Evolutionary conservation across 2,329 filamentous ascomycete genomes (phyloP).

Genomic region (Trichoderma polysporum): DNA sequence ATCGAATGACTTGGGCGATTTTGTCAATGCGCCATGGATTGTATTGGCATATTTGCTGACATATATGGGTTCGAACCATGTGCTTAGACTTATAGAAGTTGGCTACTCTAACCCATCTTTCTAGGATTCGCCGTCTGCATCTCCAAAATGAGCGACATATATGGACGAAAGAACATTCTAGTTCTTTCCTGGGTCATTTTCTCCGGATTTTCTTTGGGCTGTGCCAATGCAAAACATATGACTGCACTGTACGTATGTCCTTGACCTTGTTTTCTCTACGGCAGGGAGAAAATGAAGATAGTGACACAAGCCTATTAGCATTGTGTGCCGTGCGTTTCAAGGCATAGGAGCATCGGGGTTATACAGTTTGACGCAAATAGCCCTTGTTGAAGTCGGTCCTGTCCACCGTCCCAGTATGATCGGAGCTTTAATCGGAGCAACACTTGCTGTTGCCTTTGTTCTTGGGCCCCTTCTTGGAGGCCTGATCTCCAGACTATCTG

Average conservation of each 20-base stretch:
- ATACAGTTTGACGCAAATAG: constrained; percentile 59
- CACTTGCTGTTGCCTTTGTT: constrained; percentile 57
- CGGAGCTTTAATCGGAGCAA: constrained; percentile 55
- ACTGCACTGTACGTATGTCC: constrained; percentile 46
- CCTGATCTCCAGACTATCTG: constrained; percentile 50
- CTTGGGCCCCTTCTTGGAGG: constrained; percentile 60
- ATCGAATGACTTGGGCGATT: constrained; percentile 51
- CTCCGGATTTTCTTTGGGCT: constrained; percentile 55
- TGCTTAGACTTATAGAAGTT: not conserved
- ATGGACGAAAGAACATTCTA: constrained; percentile 53
- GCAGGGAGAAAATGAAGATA: not conserved
- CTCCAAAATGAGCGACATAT: constrained; percentile 60
- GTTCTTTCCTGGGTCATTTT: constrained; percentile 55
- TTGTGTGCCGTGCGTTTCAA: constrained; percentile 58
- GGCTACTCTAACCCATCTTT: constrained; percentile 15
- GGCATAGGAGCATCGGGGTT: constrained; percentile 62
- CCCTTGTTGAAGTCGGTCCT: constrained; percentile 57
- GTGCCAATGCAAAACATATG: constrained; percentile 52
- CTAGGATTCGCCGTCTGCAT: constrained; percentile 57
- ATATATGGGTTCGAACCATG: constrained; percentile 48
- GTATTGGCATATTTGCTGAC: constrained; percentile 56
- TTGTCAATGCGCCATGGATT: constrained; percentile 54
- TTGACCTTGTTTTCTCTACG: not conserved
- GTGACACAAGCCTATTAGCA: constrained; percentile 39
- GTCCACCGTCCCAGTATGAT: constrained; percentile 52